Evolutionary conservation across 805 yeast species (phyloP).

Genomic region (Lipomyces yamadae): DNA sequence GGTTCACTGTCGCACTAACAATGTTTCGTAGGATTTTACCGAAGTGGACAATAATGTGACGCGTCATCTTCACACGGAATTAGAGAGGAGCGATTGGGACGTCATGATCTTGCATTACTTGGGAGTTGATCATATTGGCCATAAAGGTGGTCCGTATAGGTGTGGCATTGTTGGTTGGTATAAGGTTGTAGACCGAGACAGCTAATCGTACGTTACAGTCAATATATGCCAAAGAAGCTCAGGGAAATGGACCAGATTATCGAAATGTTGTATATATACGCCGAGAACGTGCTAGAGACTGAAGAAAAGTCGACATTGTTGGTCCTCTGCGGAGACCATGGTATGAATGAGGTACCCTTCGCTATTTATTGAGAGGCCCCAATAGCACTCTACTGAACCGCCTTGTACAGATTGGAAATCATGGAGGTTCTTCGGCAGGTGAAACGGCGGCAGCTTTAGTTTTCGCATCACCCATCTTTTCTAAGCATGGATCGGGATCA

Average conservation of each 20-base stretch:
- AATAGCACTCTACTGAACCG: not conserved
- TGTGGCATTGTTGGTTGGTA: conserved; percentile 3
- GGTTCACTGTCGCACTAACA: not conserved
- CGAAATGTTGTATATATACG: conserved; percentile 54
- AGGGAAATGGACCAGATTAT: conserved; percentile 81
- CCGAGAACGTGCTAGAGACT: conserved; percentile 44
- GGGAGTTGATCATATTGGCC: conserved; percentile 97
- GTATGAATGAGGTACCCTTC: conserved; percentile 76
- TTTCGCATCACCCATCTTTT: conserved; percentile 67
- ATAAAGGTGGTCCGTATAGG: conserved; percentile 82
- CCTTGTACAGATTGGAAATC: conserved; percentile 62
- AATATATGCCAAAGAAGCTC: conserved; percentile 81
- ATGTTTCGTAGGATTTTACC: conserved; percentile 63
- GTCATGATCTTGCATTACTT: conserved; percentile 84
- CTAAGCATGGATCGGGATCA: conserved; percentile 37
- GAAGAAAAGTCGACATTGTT: conserved; percentile 59
- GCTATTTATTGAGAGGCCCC: not conserved
- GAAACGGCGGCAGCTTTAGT: conserved; percentile 88
- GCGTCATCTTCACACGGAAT: conserved; percentile 71
- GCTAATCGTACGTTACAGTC: conserved; percentile 49
- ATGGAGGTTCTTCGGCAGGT: conserved; percentile 92
- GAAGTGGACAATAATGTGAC: conserved; percentile 95
- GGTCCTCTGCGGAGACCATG: conserved; percentile 89
- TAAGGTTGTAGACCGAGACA: not conserved
- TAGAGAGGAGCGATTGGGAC: conserved; percentile 68